phyloP scores from a whole-genome alignment of 2,329 filamentous ascomycete species.

The Sordariomycetes sp. region DNA sequence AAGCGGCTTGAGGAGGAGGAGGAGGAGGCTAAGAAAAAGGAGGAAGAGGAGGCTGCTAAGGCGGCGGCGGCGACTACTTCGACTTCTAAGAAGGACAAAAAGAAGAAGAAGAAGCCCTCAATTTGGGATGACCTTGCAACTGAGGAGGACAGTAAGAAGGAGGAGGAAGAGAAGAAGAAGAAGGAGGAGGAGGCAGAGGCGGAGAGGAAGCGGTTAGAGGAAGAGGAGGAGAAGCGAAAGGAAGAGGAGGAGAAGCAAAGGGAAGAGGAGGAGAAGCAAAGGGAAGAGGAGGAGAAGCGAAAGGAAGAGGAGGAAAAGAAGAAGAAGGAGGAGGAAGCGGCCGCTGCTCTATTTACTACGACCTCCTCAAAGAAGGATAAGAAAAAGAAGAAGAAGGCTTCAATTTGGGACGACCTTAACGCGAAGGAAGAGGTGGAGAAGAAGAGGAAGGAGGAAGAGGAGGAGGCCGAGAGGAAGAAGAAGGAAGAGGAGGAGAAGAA shows the following conservation, averaged over 20 bases:
- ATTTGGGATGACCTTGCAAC: constrained; percentile 2
- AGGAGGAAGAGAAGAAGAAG: constrained; percentile 13
- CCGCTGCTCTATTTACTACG: neutral
- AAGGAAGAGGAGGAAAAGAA: constrained; percentile 5
- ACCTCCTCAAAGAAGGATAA: constrained; percentile 13
- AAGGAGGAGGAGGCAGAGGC: constrained; percentile 20
- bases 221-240: constrained; percentile 8
- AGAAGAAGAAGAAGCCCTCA: constrained; percentile 9
- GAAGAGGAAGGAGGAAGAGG: constrained; percentile 16
- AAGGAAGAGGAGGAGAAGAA: constrained; percentile 13
- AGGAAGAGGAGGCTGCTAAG: constrained; percentile 13
- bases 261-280: constrained; percentile 11
- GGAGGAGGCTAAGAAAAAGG: constrained; percentile 14
- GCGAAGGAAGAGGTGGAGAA: constrained; percentile 15
- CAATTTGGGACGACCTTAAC: constrained; percentile 9
- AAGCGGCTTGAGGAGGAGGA: constrained; percentile 8
- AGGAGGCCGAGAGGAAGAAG: constrained; percentile 2
- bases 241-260: constrained; percentile 10
- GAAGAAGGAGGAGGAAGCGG: neutral
- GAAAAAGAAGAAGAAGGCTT: constrained; percentile 20
- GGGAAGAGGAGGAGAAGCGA: neutral
- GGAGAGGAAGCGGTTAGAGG: constrained; percentile 8
- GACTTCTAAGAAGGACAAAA: constrained; percentile 11
- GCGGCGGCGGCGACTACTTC: neutral
- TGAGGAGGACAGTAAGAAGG: constrained; percentile 10